Percentiles rank a stretch among this genome's conserved stretches.
phyloP scores from a whole-genome alignment of 768 basidiomycete genomes.

The Lentinus brumalis region DNA sequence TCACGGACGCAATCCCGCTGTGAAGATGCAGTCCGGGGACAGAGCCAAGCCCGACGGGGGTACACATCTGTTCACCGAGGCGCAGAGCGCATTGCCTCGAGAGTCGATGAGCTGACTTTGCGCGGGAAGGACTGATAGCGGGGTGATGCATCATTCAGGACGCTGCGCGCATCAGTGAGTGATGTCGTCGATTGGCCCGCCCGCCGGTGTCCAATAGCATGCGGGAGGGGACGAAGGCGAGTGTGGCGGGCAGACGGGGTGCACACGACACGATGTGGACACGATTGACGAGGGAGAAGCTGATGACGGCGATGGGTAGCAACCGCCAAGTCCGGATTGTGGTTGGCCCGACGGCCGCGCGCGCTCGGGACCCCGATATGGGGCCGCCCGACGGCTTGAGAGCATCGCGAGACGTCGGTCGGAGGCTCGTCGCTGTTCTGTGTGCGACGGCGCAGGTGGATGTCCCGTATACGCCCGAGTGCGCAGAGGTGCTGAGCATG shows the following conservation, averaged over 20 bases:
- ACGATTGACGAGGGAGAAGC: constrained; percentile 20
- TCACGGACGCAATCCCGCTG: not conserved
- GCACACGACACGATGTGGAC: constrained; percentile 4
- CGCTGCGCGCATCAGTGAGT: constrained; percentile 5
- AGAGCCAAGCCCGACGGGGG: not conserved
- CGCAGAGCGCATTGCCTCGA: not conserved
- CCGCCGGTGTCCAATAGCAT: not conserved
- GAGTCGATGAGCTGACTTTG: not conserved
- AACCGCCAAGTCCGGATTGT: constrained; percentile 13
- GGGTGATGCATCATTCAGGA: constrained; percentile 5
- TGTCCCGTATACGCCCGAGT: constrained; percentile 14
- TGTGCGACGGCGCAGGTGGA: too few relatives aligned
- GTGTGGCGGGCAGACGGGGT: constrained; percentile 5
- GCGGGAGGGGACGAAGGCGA: not conserved
- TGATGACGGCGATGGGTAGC: constrained; percentile 19
- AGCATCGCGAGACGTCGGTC: constrained; percentile 3
- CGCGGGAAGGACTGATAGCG: not conserved
- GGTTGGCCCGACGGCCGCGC: constrained; percentile 6
- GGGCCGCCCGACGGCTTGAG: constrained; percentile 1
- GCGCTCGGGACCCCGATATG: not conserved
- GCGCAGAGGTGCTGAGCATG: not conserved
- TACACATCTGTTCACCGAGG: not conserved
- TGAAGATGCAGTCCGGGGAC: too few relatives aligned
- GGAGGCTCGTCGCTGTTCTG: constrained; percentile 7
- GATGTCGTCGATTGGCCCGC: constrained; percentile 7